A percentile compares a stretch with the other conserved stretches of the same genome.
These are phyloP conservation scores for Nephelium lappaceum DNA, from an alignment of 345 rosid genomes.

Conservation along the genomic window DNA sequence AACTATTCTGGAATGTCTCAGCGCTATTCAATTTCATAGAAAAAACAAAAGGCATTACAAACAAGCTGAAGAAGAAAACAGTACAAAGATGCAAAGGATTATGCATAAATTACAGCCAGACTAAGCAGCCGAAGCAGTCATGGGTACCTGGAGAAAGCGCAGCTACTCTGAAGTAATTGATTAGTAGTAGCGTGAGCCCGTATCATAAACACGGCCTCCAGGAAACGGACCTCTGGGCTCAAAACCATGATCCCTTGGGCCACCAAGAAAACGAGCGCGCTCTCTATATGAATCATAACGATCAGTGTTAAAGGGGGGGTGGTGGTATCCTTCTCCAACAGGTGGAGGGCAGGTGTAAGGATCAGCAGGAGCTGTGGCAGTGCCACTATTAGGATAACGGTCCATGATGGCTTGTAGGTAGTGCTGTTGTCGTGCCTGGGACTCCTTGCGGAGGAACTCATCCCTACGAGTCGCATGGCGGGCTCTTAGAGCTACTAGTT, in stretches of 20 bases:
- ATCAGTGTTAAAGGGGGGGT: conserved; percentile 43
- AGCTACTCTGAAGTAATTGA: background rate
- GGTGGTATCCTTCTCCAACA: conserved; percentile 48
- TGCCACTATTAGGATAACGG: conserved; percentile 41
- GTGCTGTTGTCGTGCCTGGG: conserved; percentile 59
- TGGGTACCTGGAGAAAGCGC: background rate
- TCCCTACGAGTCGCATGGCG: conserved; percentile 70
- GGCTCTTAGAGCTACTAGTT: conserved; percentile 62
- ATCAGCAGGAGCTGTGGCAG: conserved; percentile 37
- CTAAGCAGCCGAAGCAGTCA: conserved; percentile 9
- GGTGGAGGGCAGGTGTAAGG: conserved; percentile 41
- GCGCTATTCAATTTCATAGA: background rate
- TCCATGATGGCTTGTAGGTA: conserved; percentile 55
- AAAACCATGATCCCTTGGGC: conserved; percentile 59
- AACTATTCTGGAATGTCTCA: conserved; percentile 6
- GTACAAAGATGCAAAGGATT: background rate
- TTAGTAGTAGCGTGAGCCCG: conserved; percentile 57
- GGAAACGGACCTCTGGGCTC: conserved; percentile 67
- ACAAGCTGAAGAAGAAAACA: background rate
- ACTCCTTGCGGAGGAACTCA: conserved; percentile 71
- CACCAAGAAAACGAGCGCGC: conserved; percentile 51
- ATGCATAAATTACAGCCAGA: background rate
- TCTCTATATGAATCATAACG: conserved; percentile 62
- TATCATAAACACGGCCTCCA: conserved; percentile 62
- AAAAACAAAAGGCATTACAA: background rate